Conservation (phyloP, 441 rosid genomes). For the Mallotus repandus region DNA sequence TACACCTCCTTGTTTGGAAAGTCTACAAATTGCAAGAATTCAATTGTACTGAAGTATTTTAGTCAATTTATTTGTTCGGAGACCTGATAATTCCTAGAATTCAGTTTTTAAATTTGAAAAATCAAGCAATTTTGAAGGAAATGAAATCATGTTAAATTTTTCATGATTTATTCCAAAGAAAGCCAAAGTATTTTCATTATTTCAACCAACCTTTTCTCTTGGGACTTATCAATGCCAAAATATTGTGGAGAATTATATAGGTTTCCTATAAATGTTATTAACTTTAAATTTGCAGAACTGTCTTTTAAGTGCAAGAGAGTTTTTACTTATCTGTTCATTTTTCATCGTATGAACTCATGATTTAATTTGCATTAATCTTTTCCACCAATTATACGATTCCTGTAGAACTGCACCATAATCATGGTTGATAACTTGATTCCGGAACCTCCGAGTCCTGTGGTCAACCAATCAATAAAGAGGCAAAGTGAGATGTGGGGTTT, state of each 20-base stretch:
- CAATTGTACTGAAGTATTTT: too few relatives aligned
- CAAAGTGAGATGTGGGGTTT: too few relatives aligned
- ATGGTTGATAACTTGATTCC: too few relatives aligned
- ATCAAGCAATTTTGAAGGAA: too few relatives aligned
- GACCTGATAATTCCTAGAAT: too few relatives aligned
- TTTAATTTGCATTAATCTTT: not conserved
- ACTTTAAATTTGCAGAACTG: not conserved
- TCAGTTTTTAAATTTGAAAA: too few relatives aligned
- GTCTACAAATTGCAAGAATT: not conserved
- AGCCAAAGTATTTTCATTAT: not conserved
- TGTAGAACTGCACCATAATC: not conserved
- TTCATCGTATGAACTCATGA: not conserved
- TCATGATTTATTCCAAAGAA: not conserved
- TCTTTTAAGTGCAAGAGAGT: too few relatives aligned
- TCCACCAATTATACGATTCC: not conserved
- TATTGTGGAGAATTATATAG: not conserved
- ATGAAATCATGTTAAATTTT: not conserved
- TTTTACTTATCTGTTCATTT: too few relatives aligned
- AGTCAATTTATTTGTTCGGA: too few relatives aligned
- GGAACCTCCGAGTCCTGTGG: too few relatives aligned
- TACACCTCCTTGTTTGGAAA: not conserved
- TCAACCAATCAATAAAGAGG: too few relatives aligned
- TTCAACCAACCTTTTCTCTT: not conserved
- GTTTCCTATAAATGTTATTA: not conserved
- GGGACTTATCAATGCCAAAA: not conserved